A percentile compares a stretch with the other conserved stretches of the same genome.
Conservation (phyloP, 257 asterid genomes). For the Paraleonurus japonicus region DNA sequence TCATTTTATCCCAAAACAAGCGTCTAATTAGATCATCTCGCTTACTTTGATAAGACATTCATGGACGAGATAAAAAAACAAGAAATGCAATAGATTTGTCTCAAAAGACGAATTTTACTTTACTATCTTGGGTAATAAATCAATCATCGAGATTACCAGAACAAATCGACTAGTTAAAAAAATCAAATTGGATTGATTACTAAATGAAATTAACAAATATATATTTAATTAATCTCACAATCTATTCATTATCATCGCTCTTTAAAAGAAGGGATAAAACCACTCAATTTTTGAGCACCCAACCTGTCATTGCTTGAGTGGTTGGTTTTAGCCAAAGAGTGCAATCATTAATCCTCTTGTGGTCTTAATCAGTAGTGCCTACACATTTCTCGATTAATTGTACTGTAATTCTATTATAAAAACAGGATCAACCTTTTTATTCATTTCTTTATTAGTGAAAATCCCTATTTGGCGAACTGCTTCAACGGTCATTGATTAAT, state of each 20-base stretch:
- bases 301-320: conserved; percentile 26
- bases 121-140: background rate
- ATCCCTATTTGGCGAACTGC: conserved; percentile 36
- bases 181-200: background rate
- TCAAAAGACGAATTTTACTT: background rate
- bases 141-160: background rate
- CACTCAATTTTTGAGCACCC: conserved; percentile 28
- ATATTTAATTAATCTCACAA: background rate
- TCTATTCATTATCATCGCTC: background rate
- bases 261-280: background rate
- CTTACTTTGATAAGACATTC: background rate
- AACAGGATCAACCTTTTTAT: background rate
- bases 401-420: background rate
- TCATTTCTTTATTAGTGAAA: conserved; percentile 3
- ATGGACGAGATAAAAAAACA: background rate
- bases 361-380: conserved; percentile 43
- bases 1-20: background rate
- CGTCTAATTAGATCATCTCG: background rate
- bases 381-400: conserved; percentile 22
- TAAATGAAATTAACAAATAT: background rate
- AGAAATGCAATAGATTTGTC: background rate
- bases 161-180: too few relatives aligned
- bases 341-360: conserved; percentile 32
- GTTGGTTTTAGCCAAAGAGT: conserved; percentile 23
- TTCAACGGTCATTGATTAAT: conserved; percentile 27